Base-by-base conservation (phyloP, 148 eudicot genomes). In the Chenopodium album region DNA sequence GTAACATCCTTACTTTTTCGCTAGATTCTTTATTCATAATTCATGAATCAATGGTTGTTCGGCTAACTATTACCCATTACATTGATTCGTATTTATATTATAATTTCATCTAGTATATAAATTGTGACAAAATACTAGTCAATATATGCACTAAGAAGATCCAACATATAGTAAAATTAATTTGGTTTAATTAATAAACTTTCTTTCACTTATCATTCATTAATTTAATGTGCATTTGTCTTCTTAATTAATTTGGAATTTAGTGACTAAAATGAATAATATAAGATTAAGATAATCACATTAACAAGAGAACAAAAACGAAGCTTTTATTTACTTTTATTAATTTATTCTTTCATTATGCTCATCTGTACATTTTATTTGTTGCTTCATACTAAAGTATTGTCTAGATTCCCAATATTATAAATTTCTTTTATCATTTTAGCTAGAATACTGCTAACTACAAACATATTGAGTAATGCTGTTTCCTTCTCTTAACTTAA, bases 1-100 rank as follows among this genome's bases (percentile, higher is more conserved):
- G 54, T 54, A 52, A 16, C 16, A 16, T 54, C 60, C 60, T 20
- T 17, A 54, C 20, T 31, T 56, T 60, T 1, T 73, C 34, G 77
- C 60, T 73, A 48, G 63, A 75, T 52, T 75, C 50, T 16, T 74
- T 52, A 67, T 64, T 75, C 54, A 66, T 67, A 50, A 67, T 64
- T 75, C 37, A 66, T 67, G 64, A 19, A 29, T 75, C 75, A 29
- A 67, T 62, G 20, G 79, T 81, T 76, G 84, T 75, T 81, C 67
- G 79, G 84, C 72, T 69, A 72, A 82, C 76, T 59, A 23, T 17
- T 56, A 19, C 62, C 16, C 62, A 56, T 56, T 56, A 41, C 44
- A 41, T 41, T 41, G 44, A 41, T 41, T 41, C 44, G 6, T 41
- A 41, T 41, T 41, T 41, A 71, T 22, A 19, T 50, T 50, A 2